A percentile compares a stretch with the other conserved stretches of the same genome.
phyloP scores from a whole-genome alignment of 2,329 filamentous ascomycete species.

The Botrytis elliptica region DNA sequence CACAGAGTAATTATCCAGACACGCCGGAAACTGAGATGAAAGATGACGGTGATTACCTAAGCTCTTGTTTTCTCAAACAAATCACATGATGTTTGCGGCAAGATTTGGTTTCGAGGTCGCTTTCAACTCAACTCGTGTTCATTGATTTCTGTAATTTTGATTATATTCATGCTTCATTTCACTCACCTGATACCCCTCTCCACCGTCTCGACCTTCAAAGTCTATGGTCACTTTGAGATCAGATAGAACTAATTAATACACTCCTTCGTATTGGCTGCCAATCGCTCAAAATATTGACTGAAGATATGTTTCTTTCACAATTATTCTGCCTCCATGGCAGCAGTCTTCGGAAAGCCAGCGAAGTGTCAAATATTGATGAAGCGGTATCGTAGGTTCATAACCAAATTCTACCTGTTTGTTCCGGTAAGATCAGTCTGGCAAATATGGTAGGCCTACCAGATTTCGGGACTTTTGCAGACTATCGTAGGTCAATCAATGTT shows the following conservation, averaged over 20 bases:
- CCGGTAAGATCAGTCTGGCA: not conserved
- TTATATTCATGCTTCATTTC: not conserved
- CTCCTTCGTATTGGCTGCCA: not conserved
- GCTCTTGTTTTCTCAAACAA: not conserved
- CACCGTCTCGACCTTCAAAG: not conserved
- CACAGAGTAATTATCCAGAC: not conserved
- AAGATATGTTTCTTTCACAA: not conserved
- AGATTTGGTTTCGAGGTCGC: not conserved
- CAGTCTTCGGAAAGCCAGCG: not conserved
- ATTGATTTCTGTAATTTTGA: not conserved
- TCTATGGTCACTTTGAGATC: not conserved
- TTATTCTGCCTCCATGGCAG: not conserved
- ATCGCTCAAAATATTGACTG: not conserved
- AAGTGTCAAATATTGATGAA: not conserved
- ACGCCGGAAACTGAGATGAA: not conserved
- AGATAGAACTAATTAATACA: not conserved
- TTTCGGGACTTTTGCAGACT: not conserved
- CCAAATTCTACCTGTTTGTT: not conserved
- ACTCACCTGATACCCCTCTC: not conserved
- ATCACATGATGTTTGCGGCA: slow-evolving; percentile 11
- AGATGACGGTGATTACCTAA: slow-evolving; percentile 20
- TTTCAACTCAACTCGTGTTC: not conserved
- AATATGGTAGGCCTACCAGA: not conserved
- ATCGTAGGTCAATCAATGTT: not conserved
- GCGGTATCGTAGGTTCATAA: not conserved